Evolutionary conservation across 2,329 filamentous ascomycete species (phyloP).

Genomic region (Aspergillus fumigatus): DNA sequence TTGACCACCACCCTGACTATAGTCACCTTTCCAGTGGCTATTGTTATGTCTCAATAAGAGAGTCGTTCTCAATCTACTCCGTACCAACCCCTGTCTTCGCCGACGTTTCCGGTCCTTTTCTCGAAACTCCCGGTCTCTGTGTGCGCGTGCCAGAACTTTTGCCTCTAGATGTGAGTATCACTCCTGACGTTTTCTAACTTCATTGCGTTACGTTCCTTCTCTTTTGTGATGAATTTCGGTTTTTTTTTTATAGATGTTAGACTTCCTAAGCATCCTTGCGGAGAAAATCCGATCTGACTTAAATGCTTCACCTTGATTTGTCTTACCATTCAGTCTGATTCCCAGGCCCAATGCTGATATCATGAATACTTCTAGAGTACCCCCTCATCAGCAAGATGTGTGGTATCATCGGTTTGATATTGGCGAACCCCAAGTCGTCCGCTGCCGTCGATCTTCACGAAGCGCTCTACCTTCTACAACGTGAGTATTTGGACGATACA

Average conservation of each 20-base stretch:
- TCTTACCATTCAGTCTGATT: slow-evolving; percentile 8
- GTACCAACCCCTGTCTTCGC: background rate
- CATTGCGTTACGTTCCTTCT: slow-evolving; percentile 15
- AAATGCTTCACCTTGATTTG: slow-evolving; percentile 4
- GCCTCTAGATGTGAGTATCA: slow-evolving; percentile 1
- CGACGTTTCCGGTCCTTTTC: background rate
- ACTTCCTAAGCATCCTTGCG: slow-evolving; percentile 44
- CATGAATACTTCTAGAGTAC: slow-evolving; percentile 18
- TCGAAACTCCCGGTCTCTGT: background rate
- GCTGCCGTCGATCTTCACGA: slow-evolving; percentile 64
- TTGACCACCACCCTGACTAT: slow-evolving; percentile 7
- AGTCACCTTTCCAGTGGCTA: slow-evolving; percentile 5
- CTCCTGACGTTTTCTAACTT: slow-evolving; percentile 5
- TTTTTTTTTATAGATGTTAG: slow-evolving; percentile 46
- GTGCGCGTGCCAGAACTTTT: background rate
- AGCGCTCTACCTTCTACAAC: slow-evolving; percentile 65
- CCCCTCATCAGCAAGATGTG: slow-evolving; percentile 48
- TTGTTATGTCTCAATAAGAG: slow-evolving; percentile 19
- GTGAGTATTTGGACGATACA: slow-evolving; percentile 26
- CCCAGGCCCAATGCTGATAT: slow-evolving; percentile 12
- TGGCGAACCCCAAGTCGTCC: slow-evolving; percentile 51
- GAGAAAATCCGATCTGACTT: slow-evolving; percentile 35
- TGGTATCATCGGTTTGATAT: slow-evolving; percentile 58
- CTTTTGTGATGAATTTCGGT: slow-evolving; percentile 39
- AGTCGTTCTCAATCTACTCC: background rate